A percentile compares a stretch with the other conserved stretches of the same genome.
Conservation (phyloP, 441 rosid species). For the Populus hybrid region DNA sequence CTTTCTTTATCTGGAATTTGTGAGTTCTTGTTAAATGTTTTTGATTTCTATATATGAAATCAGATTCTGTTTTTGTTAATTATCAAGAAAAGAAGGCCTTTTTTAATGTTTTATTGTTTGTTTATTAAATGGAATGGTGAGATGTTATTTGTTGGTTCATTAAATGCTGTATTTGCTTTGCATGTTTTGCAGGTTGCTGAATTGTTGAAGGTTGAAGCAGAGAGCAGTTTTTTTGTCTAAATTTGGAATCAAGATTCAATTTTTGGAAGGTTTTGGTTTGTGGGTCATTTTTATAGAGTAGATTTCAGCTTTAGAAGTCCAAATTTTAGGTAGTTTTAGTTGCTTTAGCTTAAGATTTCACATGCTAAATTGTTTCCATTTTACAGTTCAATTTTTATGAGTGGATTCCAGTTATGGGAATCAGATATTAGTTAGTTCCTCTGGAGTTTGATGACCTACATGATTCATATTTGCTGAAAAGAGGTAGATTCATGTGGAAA, state of each 20-base stretch:
- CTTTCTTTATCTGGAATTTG: background rate
- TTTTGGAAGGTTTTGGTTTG: constrained; percentile 7
- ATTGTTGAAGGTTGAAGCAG: constrained; percentile 3
- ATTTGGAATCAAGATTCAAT: constrained; percentile 5
- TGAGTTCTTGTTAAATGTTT: background rate
- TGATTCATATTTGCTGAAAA: background rate
- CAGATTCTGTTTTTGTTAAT: background rate
- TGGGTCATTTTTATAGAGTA: constrained; percentile 11
- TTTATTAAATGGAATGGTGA: background rate
- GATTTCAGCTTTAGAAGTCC: background rate
- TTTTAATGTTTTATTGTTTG: background rate
- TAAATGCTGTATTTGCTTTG: background rate
- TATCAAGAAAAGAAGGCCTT: background rate
- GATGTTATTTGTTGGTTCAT: background rate
- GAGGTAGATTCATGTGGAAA: constrained; percentile 14
- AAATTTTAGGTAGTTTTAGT: background rate
- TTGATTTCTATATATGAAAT: background rate
- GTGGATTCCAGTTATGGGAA: background rate
- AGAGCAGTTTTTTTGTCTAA: background rate
- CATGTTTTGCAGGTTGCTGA: background rate
- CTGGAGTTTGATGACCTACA: background rate
- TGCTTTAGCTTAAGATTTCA: background rate
- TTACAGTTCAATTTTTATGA: background rate
- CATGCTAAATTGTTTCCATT: background rate
- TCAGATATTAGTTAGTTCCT: background rate